Conservation (phyloP, 176 grass and related monocot species). For the Puya raimondii region DNA sequence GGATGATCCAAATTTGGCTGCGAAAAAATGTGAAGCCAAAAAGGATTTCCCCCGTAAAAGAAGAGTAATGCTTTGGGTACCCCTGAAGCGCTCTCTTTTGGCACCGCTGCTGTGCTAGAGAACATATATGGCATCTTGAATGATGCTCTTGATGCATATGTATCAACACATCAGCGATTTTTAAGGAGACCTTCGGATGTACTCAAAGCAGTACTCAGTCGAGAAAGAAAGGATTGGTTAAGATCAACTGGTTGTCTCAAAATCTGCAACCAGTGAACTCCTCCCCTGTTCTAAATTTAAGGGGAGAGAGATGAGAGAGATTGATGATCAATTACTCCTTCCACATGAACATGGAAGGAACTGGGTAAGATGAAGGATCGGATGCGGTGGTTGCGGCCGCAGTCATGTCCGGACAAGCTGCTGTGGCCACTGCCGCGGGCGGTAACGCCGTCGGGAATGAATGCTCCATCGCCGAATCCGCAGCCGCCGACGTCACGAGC, state of each 20-base stretch:
- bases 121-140: background rate
- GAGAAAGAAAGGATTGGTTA: background rate
- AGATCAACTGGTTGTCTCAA: background rate
- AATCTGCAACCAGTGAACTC: background rate
- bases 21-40: constrained; percentile 1
- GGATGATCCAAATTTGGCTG: constrained; percentile 1
- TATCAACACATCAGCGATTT: no score
- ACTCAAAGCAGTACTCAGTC: background rate
- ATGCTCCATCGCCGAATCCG: background rate
- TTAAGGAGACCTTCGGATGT: no score
- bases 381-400: background rate
- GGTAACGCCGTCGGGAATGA: background rate
- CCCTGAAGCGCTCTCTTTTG: background rate
- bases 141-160: no score
- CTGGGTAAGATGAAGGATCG: constrained; percentile 8
- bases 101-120: background rate
- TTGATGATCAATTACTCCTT: constrained; percentile 31
- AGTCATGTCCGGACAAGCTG: constrained; percentile 9
- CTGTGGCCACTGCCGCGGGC: no score
- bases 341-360: constrained; percentile 31
- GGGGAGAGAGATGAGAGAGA: background rate
- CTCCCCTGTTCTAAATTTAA: background rate
- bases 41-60: background rate
- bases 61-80: background rate
- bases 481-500: constrained; percentile 32